Evolutionary conservation across 495 filamentous ascomycete genomes (phyloP), one percentile per base, ranked within the genome.

Genomic region (Terfezia claveryi): DNA sequence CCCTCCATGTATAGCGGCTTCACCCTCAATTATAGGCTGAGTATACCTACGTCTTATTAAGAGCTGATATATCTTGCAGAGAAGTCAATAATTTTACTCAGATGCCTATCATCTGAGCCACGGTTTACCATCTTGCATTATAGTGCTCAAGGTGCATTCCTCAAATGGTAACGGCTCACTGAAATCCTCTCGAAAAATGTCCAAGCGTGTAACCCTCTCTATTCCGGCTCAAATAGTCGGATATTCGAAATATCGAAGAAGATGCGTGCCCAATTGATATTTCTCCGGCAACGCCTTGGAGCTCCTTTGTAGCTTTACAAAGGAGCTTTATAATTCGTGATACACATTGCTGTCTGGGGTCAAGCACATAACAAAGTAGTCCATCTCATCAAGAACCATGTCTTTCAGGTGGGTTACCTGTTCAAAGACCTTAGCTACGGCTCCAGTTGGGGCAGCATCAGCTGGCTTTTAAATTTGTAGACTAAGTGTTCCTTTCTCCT

Each of bases 141-240:
- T 14, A 17, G 36, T 64, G 23, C 58, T 64, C 10, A 64, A 55
- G 5, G 55, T 55, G 55, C 62, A 64, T 16, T 64, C 63, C 32
- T 53, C 17, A 37, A 64, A 64, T 2, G 63, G 63, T 16, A 65
- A 52, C 8, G 52, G 50, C 38, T 64, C 59, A 16, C 56, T 61
- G 46, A 64, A 64, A 53, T 60, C 63, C 9, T 60, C 56, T 41
- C 57, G 54, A 59, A 59, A 65, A 36, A 65, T 52, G 55, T 65
- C n/a, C n/a, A n/a, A n/a, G n/a, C n/a, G n/a, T n/a, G n/a, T n/a
- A n/a, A n/a, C n/a, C n/a, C n/a, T n/a, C n/a, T n/a, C n/a, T n/a
- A n/a, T n/a, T n/a, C n/a, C n/a, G n/a, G n/a, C n/a, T n/a, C n/a
- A n/a, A n/a, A n/a, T n/a, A n/a, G n/a, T n/a, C n/a, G n/a, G n/a